Base-by-base conservation (phyloP, 768 basidiomycete genomes). In the Mycena vitilis region DNA sequence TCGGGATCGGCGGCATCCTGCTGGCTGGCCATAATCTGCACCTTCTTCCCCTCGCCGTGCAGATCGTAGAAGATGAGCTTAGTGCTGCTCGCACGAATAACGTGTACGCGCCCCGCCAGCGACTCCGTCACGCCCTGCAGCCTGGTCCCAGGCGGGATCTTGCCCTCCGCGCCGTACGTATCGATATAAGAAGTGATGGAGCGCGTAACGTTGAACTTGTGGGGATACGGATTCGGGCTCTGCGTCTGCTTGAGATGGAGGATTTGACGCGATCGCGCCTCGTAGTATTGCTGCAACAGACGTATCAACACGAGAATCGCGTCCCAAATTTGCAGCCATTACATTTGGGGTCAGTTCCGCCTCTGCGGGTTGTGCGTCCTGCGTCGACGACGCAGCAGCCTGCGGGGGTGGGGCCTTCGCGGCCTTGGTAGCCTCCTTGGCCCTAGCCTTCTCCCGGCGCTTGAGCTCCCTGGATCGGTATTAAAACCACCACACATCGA, bases 11-110 rank as follows among this genome's bases (percentile, higher is more conserved):
- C 78, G 15, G 90, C 86, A 73, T 95, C 92, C 94, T 94, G 89
- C 64, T 90, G 87, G 58, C 88, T 92, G 47, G 98, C 98, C 88
- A 99, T 92, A 71, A 99, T 93, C 80, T 99, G 98, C 34, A 99
- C 90, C 83, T 95, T 96, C 73, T 84, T 83, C 22, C 97, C 98
- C 79, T 99, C 97, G 10, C 92, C 91, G 74, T 94, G 93, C 20
- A 99, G 82, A 78, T 98, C 98, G 79, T 98, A 99, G 81, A 99
- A 99, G 59, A 87, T 85, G 61, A 99, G 87, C 86, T 95, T 97
- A 75, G 88, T 82, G 34, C 94, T 89, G 16, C 89, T 91, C 44
- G 87, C 85, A 25, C 98, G 90, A 71, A 98, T 96, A 74, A 91
- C 95, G 79, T 96, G 94, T 62, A 99, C 89, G 58, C 98, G 88